Base-by-base conservation (phyloP, 73 alveolate genomes). In the Paraurostyla sp. region DNA sequence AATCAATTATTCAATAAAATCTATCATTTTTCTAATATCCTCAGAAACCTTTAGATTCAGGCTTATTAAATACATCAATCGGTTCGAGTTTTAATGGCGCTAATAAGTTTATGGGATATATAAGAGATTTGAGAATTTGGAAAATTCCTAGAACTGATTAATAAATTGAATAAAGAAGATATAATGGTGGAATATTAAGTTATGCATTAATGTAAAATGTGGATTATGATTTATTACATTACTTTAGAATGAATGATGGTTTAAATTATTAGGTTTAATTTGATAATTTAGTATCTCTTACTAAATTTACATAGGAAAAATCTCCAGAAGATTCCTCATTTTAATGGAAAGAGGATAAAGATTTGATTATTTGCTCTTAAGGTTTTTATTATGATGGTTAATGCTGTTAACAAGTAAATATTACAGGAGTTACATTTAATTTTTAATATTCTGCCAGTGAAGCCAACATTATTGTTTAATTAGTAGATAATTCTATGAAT, bases 91-190 rank as follows among this genome's bases (percentile, higher is more conserved):
- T 73, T 1, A 73, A 73, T 73, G 86, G 86, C 41, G 54, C 56
- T 25, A 73, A 73, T 30, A 33, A 43, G 59, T 73, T 73, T 27
- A 4, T 73, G 4, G 86, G 86, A 40, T 45, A 4, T 11, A 73
- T 73, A 7, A 73, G 86, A 49, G 86, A 73, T 68, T 43, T 73
- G 32, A 73, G 86, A 73, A 7, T 73, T 13, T 73, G 48, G 56
- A 56, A 51, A 9, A 23, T 1, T n/a, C 48, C 71, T 2, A 16
- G 69, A n/a, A 23, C 68, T 73, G 43, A 43, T 7, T 43, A 1
- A 6, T 3, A 46, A 11, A 73, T 73, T 38, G 56, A 65, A 22
- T 0, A 38, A 4, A 6, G 4, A 13, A 65, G 82, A 65, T 65
- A 65, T 22, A 65, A 58, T 23, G 7, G 20, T 16, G 82, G 60